A percentile compares a stretch with the other conserved stretches of the same genome.
phyloP scores from a whole-genome alignment of 2,329 filamentous ascomycete species.

The Diplodia intermedia region DNA sequence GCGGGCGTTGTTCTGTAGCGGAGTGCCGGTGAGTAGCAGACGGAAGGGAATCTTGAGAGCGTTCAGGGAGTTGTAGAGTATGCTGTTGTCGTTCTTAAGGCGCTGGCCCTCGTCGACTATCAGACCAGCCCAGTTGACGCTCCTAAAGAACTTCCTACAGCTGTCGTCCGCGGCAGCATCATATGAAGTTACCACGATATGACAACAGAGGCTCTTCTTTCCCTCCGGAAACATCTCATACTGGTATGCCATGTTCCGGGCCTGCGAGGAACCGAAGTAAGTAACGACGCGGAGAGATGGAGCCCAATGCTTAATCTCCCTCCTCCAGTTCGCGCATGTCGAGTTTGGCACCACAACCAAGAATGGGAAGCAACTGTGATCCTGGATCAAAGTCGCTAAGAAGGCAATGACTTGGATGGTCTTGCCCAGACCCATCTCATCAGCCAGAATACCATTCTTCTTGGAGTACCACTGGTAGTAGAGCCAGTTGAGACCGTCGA shows the following conservation, averaged over 20 bases:
- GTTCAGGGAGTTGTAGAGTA: conserved; percentile 77
- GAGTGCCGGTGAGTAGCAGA: conserved; percentile 85
- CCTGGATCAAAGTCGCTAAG: conserved; percentile 70
- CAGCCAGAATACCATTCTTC: conserved; percentile 88
- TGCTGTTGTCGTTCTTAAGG: conserved; percentile 88
- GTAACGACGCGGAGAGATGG: conserved; percentile 87
- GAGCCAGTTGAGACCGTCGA: conserved; percentile 94
- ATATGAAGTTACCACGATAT: conserved; percentile 94
- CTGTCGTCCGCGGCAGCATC: conserved; percentile 81
- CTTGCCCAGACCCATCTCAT: conserved; percentile 98
- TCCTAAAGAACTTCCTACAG: conserved; percentile 69
- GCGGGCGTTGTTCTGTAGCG: conserved; percentile 91
- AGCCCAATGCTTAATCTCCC: conserved; percentile 94
- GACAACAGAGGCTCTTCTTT: conserved; percentile 75
- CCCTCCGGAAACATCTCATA: conserved; percentile 82
- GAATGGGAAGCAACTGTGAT: conserved; percentile 83
- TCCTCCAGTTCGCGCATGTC: conserved; percentile 96
- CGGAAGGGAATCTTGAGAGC: conserved; percentile 81
- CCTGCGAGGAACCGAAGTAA: conserved; percentile 79
- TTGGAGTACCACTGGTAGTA: conserved; percentile 85
- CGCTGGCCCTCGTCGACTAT: conserved; percentile 96
- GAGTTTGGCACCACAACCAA: conserved; percentile 92
- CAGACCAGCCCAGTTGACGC: conserved; percentile 82
- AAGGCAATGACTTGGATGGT: conserved; percentile 91
- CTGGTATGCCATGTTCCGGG: conserved; percentile 77